Evolutionary conservation across 345 rosid species (phyloP), one percentile per base, ranked within the genome.

Genomic region (Brassica nigra): DNA sequence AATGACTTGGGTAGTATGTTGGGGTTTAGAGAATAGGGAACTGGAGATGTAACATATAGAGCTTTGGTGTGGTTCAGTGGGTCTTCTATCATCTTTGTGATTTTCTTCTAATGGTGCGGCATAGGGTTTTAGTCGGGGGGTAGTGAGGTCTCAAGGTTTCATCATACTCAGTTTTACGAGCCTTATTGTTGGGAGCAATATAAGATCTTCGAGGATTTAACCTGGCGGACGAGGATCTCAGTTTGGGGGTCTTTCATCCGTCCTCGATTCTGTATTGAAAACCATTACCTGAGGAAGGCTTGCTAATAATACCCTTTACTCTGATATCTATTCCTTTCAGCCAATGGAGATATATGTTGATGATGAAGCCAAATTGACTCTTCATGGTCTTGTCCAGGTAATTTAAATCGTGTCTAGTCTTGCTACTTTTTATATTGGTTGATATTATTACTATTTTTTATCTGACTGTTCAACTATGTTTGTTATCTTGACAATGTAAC

Each of bases 311-410:
- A 72, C 85, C 84, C 70, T 90, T 92, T 87, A 84, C 87, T 89
- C 83, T 91, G 86, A 88, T 86, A 82, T 90, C 86, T 91, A 61
- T 88, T 87, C 90, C 84, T 92, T 96, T 83, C 97, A 96, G 98
- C 99, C 99, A 8, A 96, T 93, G 98, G 98, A 96, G 87, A 96
- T 96, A 76, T 96, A 96, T 84, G 99, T 96, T 10, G 97, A 92
- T 14, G 97, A 93, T 23, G 99, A 96, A 84, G 97, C 99, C 76
- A 96, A 96, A 86, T 82, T 96, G 90, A 96, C 99, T 73, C 97
- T 96, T 44, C 97, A 96, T 76, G 99, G 99, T 47, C 98, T 96
- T 83, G 98, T 96, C 52, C 99, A 93, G 95, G 99, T 93, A 86
- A 27, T 4, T 71, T n/a, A n/a, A 8, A 4, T 1, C 3, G 61